A percentile compares a stretch with the other conserved stretches of the same genome.
Evolutionary conservation across 2,329 filamentous ascomycete genomes (phyloP).

Genomic region (Colletotrichum sp.): DNA sequence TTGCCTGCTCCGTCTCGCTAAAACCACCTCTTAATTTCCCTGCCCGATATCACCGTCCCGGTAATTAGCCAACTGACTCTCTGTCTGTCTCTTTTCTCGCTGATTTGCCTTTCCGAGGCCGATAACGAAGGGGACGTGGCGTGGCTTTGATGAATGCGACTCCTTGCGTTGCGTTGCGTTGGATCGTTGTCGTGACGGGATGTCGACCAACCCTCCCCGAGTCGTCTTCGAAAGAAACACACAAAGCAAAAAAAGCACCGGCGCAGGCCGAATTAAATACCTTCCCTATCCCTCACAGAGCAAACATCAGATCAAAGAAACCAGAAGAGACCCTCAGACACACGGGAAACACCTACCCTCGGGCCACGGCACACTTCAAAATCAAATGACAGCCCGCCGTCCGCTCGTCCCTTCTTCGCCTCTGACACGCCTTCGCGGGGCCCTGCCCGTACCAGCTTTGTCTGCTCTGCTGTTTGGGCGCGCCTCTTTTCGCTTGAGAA

Average conservation of each 20-base stretch:
- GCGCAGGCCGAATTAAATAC: neutral
- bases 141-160: neutral
- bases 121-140: neutral
- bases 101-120: neutral
- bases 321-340: neutral
- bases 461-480: neutral
- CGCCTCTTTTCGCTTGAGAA: neutral
- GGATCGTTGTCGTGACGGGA: neutral
- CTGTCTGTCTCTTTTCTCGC: neutral
- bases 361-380: neutral
- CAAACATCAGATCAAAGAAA: neutral
- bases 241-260: neutral
- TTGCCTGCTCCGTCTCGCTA: neutral
- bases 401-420: slow-evolving; percentile 7
- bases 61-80: neutral
- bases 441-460: neutral
- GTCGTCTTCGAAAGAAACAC: neutral
- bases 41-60: neutral
- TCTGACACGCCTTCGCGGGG: neutral
- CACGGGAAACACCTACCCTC: neutral
- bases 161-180: neutral
- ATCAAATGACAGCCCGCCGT: slow-evolving; percentile 10
- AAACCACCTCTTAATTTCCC: slow-evolving; percentile 3
- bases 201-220: neutral
- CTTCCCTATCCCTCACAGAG: neutral